Base-by-base conservation (phyloP, 2,329 filamentous ascomycete genomes). In the Penicillium sp. region DNA sequence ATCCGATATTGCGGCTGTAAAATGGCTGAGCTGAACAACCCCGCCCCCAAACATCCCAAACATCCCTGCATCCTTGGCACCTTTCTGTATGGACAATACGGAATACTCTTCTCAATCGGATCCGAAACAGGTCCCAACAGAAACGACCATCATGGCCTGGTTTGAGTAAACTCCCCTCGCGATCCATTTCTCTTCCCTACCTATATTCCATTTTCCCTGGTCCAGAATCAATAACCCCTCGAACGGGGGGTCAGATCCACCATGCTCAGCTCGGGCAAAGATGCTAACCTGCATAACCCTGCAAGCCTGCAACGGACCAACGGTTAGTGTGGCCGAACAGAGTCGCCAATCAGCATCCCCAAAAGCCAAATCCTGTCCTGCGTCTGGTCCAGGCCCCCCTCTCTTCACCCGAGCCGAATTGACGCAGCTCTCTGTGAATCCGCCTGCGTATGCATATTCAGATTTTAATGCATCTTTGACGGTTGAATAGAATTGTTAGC, bases 271-370 rank as follows among this genome's bases (percentile, higher is more conserved):
- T 58, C 40, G 33, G 37, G 45, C 45, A 26, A 48, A 42, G 38
- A 3, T 26, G 51, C 48, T 52, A 33, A 6, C 30, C 30, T 33
- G 30, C 30, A 33, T 33, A 11, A 11, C 30, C 30, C 30, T 43
- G 40, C 40, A 43, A 40, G 16, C 14, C 38, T 49, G 40, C 25
- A 45, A 58, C 28, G 35, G 13, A 37, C 38, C 46, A 51, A 52
- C 19, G 60, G 58, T 48, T 58, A 63, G 52, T 46, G 46, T 57
- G 62, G 11, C 64, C 62, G 61, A 61, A 53, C 51, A 22, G 49
- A 46, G 49, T 59, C 53, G 49, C 64, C 60, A 65, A 63, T 65
- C 57, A 65, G 58, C 55, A 52, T 49, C 52, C 10, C 22, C 26
- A 45, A 37, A 14, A 30, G n/a, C 33, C 53, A 52, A 45, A 11